Conservation (phyloP, 148 eudicot species). For the Silene conica region DNA sequence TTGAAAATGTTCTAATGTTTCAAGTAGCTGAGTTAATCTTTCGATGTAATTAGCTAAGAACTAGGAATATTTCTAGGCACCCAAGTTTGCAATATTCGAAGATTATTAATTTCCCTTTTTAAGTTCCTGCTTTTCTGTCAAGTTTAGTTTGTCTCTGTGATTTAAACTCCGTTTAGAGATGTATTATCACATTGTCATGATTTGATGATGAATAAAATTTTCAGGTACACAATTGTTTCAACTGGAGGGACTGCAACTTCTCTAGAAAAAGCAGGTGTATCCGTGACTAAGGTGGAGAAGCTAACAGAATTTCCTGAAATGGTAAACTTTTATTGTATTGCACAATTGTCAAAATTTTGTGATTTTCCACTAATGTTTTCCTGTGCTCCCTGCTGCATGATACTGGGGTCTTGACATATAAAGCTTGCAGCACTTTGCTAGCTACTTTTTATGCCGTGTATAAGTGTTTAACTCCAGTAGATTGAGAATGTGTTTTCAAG, state of each 20-base stretch:
- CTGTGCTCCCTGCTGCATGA: too few species aligned
- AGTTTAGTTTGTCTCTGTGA: neutral
- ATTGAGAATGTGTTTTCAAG: too few species aligned
- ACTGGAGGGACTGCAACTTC: constrained; percentile 97
- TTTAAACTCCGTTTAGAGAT: neutral
- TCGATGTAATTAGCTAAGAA: neutral
- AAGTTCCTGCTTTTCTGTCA: neutral
- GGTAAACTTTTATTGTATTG: constrained; percentile 38
- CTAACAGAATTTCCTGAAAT: constrained; percentile 89
- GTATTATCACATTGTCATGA: neutral
- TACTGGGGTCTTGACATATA: too few species aligned
- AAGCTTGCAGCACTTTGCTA: too few species aligned
- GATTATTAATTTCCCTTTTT: neutral
- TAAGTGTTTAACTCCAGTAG: too few species aligned
- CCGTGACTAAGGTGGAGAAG: constrained; percentile 91
- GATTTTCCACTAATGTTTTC: too few species aligned
- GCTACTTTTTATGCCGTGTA: too few species aligned
- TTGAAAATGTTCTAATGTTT: neutral
- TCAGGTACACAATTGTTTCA: constrained; percentile 78
- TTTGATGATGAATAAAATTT: neutral
- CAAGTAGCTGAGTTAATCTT: neutral
- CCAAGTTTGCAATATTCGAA: neutral
- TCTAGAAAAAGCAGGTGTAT: constrained; percentile 62
- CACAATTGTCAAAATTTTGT: neutral
- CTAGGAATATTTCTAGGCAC: neutral